phyloP scores from a whole-genome alignment of 139 green algal genomes.

The Trebouxia sp. region DNA sequence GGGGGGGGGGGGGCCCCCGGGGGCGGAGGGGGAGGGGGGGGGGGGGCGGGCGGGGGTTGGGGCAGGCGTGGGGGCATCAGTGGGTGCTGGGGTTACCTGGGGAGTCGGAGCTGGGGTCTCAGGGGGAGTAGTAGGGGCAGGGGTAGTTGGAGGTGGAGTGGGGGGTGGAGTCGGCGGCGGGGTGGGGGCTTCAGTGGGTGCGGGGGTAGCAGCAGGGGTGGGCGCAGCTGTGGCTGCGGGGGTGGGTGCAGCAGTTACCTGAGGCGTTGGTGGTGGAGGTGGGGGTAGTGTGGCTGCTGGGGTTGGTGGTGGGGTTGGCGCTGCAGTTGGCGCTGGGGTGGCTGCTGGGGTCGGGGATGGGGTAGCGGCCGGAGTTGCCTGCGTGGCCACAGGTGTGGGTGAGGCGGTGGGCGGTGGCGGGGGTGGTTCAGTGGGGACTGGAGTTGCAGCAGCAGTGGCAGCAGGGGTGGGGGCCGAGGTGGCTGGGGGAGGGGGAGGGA shows the following conservation, averaged over 20 bases:
- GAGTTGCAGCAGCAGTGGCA: neutral
- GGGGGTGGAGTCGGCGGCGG: neutral
- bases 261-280: too few relatives aligned
- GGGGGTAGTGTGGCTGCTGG: neutral
- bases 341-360: neutral
- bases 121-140: neutral
- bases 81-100: neutral
- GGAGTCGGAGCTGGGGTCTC: neutral
- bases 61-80: neutral
- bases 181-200: neutral
- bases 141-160: neutral
- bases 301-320: neutral
- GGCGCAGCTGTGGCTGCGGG: neutral
- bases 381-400: too few relatives aligned
- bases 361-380: neutral
- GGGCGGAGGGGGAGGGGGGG: neutral
- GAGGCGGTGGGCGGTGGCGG: neutral
- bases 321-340: constrained; percentile 2
- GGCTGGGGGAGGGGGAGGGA: neutral
- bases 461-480: neutral
- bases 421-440: neutral
- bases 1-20: neutral
- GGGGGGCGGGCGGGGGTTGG: neutral
- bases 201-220: neutral
- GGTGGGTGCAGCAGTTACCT: neutral